Evolutionary conservation across 768 basidiomycete genomes (phyloP), one percentile per base, ranked within the genome.

Genomic region (Lentinula aciculospora): DNA sequence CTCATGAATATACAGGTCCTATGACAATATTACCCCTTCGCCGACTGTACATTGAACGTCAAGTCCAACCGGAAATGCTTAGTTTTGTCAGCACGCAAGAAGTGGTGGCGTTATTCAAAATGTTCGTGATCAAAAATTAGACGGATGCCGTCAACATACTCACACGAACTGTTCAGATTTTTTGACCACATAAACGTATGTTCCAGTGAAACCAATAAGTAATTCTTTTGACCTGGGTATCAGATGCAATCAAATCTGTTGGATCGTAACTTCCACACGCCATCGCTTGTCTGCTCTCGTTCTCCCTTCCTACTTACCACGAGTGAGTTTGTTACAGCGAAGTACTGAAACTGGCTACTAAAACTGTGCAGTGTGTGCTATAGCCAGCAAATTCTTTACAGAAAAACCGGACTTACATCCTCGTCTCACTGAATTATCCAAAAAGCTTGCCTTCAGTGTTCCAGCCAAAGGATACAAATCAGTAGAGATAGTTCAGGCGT

Each of bases 281-380:
- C 96, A 1, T 84, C 92, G 3, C 81, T 97, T 36, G 92, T 98
- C 15, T 95, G 95, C 66, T 93, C 92, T 27, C 85, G 97, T 23
- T 94, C 92, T 36, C 96, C 96, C 0, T 98, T 99, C 73, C 73
- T 99, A 47, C 80, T 98, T 56, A 98, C 97, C 17, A 93, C 94
- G 19, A 90, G 91, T 91, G 65, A 59, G 86, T 81, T 19, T 28
- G 44, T 47, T 60, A 45, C 34, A 31, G 21, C 29, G 28, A n/a
- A 31, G 36, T 36, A 23, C 15, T 58, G 48, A 36, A 40, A 36
- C 31, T 28, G 48, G 45, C 47, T 58, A 12, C 46, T 37, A 58
- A 48, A 49, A 60, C 47, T 23, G 19, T 23, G 47, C 50, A 98
- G 94, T 99, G 61, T 98, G 95, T 68, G 88, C 96, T n/a, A 89